A percentile compares a stretch with the other conserved stretches of the same genome.
These are phyloP conservation scores for Amorphotheca resinae DNA, from an alignment of 495 filamentous ascomycete species.

Conservation along the genomic window DNA sequence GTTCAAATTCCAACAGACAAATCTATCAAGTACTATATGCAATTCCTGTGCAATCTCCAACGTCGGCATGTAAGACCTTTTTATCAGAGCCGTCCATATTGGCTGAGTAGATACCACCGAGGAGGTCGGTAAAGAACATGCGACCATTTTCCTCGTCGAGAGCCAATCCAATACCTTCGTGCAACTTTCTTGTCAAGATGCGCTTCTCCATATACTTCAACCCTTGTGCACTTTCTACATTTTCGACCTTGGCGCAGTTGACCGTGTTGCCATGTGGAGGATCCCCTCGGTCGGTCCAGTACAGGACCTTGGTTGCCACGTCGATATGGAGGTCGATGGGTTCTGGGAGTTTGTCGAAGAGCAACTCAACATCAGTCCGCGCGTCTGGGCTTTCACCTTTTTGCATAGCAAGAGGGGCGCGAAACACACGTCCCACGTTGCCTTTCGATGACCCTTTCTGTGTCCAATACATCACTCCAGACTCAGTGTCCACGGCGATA, in stretches of 20 bases:
- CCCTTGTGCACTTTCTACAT: slow-evolving; percentile 1
- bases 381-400: slow-evolving; percentile 15
- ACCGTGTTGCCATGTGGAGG: slow-evolving; percentile 35
- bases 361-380: slow-evolving; percentile 29
- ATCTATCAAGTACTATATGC: too few relatives aligned
- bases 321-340: slow-evolving; percentile 44
- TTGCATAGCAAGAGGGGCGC: slow-evolving; percentile 25
- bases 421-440: slow-evolving; percentile 33
- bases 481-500: slow-evolving; percentile 27
- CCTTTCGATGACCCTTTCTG: slow-evolving; percentile 42
- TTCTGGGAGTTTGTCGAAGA: slow-evolving; percentile 35
- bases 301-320: slow-evolving; percentile 26
- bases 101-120: slow-evolving; percentile 33
- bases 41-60: slow-evolving; percentile 8
- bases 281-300: slow-evolving; percentile 46
- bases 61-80: slow-evolving; percentile 15
- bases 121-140: slow-evolving; percentile 34
- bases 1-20: too few relatives aligned
- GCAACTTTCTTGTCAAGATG: slow-evolving; percentile 29
- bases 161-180: slow-evolving; percentile 38
- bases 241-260: slow-evolving; percentile 20
- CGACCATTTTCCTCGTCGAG: slow-evolving; percentile 26
- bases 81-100: slow-evolving; percentile 22
- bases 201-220: slow-evolving; percentile 2
- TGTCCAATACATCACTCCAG: slow-evolving; percentile 39